Evolutionary conservation across 495 filamentous ascomycete genomes (phyloP).

Genomic region (Neurospora hispaniola): DNA sequence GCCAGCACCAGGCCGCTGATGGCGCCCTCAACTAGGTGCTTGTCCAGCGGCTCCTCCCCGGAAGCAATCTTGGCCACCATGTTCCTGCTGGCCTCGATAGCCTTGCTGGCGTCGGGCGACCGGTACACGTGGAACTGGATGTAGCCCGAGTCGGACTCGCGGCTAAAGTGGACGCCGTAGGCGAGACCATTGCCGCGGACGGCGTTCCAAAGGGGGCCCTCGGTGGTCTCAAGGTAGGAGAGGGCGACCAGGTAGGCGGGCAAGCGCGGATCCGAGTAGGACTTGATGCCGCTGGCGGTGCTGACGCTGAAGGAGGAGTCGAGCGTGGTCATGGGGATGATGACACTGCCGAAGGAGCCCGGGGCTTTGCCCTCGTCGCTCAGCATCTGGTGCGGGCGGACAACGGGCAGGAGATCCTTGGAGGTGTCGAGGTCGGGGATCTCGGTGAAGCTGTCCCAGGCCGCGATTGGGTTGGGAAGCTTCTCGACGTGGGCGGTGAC

Average conservation of each 20-base stretch:
- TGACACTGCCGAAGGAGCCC: slow-evolving; percentile 57
- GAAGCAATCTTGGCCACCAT: slow-evolving; percentile 46
- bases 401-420: slow-evolving; percentile 33
- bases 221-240: slow-evolving; percentile 83
- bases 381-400: slow-evolving; percentile 45
- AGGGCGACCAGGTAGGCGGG: slow-evolving; percentile 79
- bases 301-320: slow-evolving; percentile 85
- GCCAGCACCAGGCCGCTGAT: slow-evolving; percentile 76
- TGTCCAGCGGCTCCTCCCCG: slow-evolving; percentile 58
- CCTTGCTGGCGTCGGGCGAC: slow-evolving; percentile 80
- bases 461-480: slow-evolving; percentile 65
- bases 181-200: slow-evolving; percentile 87
- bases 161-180: slow-evolving; percentile 70
- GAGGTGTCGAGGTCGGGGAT: slow-evolving; percentile 31
- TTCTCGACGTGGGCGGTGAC: slow-evolving; percentile 75
- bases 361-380: slow-evolving; percentile 61
- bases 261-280: slow-evolving; percentile 63
- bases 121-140: slow-evolving; percentile 76
- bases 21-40: slow-evolving; percentile 77
- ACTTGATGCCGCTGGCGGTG: slow-evolving; percentile 60
- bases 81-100: slow-evolving; percentile 63
- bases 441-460: slow-evolving; percentile 59
- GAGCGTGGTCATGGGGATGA: slow-evolving; percentile 84
- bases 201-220: slow-evolving; percentile 88
- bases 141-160: slow-evolving; percentile 66